Evolutionary conservation across 2,329 filamentous ascomycete genomes (phyloP), one percentile per base, ranked within the genome.

Genomic region (Chaetomium olivaceum): DNA sequence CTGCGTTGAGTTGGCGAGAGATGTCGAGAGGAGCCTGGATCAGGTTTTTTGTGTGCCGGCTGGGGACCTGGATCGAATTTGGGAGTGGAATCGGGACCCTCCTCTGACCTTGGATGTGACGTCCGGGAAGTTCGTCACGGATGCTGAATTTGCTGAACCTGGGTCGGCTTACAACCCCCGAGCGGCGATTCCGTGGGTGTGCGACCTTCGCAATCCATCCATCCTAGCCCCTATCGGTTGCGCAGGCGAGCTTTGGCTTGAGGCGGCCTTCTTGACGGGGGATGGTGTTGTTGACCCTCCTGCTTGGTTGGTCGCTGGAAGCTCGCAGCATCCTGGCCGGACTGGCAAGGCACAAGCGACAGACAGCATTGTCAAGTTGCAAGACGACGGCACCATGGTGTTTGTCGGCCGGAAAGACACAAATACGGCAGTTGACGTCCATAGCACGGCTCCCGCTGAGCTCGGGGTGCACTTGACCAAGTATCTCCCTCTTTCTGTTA

Each of bases 161-260:
- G 75, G 72, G 61, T 71, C 73, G 0, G 50, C 58, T 0, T 81
- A 80, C 67, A 78, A 60, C 4, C 33, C 79, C 36, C 75, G 69
- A 16, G 74, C 76, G 56, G 76, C 69, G 1, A 67, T 73, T 3
- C 70, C 73, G 12, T 78, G 76, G 76, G 72, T 78, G 0, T 73
- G 72, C 27, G 68, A 76, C 51, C 69, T 71, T 3, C 70, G 71
- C 3, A 79, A 79, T 46, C 62, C 75, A 1, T 71, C 70, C 27
- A 64, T 75, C n/a, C 65, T 82, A 21, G 74, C 76, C 0, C 80
- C 80, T 0, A 77, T 82, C 8, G 79, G 79, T 5, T 77, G 75
- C 16, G 66, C 73, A 48, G 76, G 76, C 8, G 76, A 78, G 67
- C 74, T 78, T 1, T 78, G 77, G 74, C 73, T 83, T 0, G 81